phyloP scores from a whole-genome alignment of 768 basidiomycete genomes.

The Ramaria sp. region DNA sequence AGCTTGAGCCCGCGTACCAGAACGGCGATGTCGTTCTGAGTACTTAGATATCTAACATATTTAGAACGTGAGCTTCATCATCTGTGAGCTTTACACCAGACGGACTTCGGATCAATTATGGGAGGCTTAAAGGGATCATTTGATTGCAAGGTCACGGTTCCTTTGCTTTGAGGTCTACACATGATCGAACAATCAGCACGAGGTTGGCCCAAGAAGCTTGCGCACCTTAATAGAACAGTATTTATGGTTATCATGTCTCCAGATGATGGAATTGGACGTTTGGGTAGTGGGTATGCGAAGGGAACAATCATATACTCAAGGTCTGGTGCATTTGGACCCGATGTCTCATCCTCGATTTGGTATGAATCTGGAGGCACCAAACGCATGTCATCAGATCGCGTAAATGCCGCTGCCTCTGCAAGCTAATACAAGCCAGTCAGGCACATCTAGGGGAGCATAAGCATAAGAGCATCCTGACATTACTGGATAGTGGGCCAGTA shows the following conservation, averaged over 20 bases:
- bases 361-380: slow-evolving; percentile 28
- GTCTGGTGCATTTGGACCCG: slow-evolving; percentile 24
- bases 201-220: neutral
- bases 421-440: slow-evolving; percentile 24
- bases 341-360: slow-evolving; percentile 19
- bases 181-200: too few species aligned
- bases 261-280: neutral
- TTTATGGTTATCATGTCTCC: neutral
- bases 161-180: slow-evolving; percentile 7
- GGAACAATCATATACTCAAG: slow-evolving; percentile 18
- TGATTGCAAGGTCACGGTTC: slow-evolving; percentile 1
- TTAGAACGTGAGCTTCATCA: too few species aligned
- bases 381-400: slow-evolving; percentile 34
- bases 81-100: neutral
- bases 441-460: neutral
- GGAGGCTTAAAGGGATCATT: slow-evolving; percentile 8
- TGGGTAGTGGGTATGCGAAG: neutral
- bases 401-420: slow-evolving; percentile 42
- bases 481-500: neutral
- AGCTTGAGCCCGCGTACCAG: slow-evolving; percentile 33
- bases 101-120: slow-evolving; percentile 8
- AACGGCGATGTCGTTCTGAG: slow-evolving; percentile 27
- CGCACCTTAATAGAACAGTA: slow-evolving; percentile 2
- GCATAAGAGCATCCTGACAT: neutral
- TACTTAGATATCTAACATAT: slow-evolving; percentile 11